Conservation (phyloP, 176 grass and related monocot species). For the Aegilops bicornis region DNA sequence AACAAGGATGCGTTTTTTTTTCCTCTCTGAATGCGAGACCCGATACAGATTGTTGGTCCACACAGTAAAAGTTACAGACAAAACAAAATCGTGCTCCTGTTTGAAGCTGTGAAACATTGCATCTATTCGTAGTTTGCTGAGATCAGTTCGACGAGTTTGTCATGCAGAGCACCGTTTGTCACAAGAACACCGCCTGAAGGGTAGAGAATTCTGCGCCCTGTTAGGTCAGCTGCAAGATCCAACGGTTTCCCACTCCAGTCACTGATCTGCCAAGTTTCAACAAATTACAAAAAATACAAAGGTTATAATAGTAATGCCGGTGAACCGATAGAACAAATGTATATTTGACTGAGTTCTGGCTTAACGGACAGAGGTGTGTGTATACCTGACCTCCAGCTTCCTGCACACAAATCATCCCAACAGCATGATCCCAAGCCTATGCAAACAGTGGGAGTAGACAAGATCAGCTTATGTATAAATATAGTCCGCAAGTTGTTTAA, state of each 20-base stretch:
- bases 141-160: constrained; percentile 66
- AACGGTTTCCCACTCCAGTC: constrained; percentile 79
- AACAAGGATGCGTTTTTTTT: background rate
- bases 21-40: background rate
- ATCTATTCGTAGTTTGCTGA: constrained; percentile 46
- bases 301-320: background rate
- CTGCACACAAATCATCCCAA: constrained; percentile 80
- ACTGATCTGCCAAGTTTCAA: constrained; percentile 62
- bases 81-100: background rate
- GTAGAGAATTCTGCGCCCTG: constrained; percentile 67
- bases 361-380: background rate
- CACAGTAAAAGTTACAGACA: background rate
- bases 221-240: constrained; percentile 74
- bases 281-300: background rate
- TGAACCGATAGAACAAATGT: background rate
- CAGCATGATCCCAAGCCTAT: constrained; percentile 91
- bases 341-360: background rate
- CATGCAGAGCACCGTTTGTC: constrained; percentile 71
- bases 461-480: background rate
- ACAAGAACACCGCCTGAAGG: constrained; percentile 74
- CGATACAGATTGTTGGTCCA: background rate
- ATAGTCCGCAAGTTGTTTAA: constrained; percentile 26
- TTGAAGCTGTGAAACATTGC: background rate
- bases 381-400: constrained; percentile 86
- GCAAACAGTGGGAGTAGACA: constrained; percentile 18